Percentiles rank a stretch among this genome's conserved stretches.
phyloP scores from a whole-genome alignment of 768 basidiomycete species.

The Amylocystis lapponica region DNA sequence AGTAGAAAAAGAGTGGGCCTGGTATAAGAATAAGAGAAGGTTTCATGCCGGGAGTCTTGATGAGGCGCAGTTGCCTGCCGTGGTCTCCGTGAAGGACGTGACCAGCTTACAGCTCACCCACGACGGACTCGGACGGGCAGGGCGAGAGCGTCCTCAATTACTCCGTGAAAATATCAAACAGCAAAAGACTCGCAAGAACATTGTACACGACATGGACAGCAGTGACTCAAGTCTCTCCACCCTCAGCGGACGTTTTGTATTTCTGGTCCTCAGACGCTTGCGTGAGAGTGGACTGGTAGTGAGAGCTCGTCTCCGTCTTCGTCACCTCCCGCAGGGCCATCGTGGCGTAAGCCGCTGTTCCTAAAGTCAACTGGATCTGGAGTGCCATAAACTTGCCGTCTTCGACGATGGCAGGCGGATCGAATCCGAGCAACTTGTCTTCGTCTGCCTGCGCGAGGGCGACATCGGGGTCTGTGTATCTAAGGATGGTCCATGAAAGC shows the following conservation, averaged over 20 bases:
- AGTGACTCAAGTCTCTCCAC: too few species aligned
- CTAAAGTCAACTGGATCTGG: slow-evolving; percentile 79
- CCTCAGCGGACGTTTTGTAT: slow-evolving; percentile 51
- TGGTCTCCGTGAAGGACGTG: too few species aligned
- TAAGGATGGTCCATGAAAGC: slow-evolving; percentile 74
- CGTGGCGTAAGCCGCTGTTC: slow-evolving; percentile 92
- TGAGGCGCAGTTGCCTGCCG: too few species aligned
- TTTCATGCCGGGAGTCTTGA: too few species aligned
- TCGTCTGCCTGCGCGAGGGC: slow-evolving; percentile 93
- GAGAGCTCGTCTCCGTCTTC: slow-evolving; percentile 92
- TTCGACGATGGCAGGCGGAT: slow-evolving; percentile 57
- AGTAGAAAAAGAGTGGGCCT: too few species aligned
- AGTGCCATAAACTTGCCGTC: slow-evolving; percentile 85
- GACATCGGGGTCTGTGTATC: slow-evolving; percentile 92
- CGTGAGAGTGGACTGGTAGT: slow-evolving; percentile 80
- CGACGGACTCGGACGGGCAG: too few species aligned
- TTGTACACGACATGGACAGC: too few species aligned
- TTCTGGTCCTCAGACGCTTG: slow-evolving; percentile 76
- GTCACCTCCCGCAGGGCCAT: slow-evolving; percentile 96
- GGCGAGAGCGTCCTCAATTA: too few species aligned
- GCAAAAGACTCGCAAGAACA: too few species aligned
- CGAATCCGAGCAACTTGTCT: slow-evolving; percentile 80
- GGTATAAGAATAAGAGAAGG: too few species aligned
- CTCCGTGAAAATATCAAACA: too few species aligned
- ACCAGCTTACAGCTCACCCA: too few species aligned